A percentile compares a stretch with the other conserved stretches of the same genome.
Evolutionary conservation across 2,329 filamentous ascomycete genomes (phyloP).

Genomic region (Venturia effusa): DNA sequence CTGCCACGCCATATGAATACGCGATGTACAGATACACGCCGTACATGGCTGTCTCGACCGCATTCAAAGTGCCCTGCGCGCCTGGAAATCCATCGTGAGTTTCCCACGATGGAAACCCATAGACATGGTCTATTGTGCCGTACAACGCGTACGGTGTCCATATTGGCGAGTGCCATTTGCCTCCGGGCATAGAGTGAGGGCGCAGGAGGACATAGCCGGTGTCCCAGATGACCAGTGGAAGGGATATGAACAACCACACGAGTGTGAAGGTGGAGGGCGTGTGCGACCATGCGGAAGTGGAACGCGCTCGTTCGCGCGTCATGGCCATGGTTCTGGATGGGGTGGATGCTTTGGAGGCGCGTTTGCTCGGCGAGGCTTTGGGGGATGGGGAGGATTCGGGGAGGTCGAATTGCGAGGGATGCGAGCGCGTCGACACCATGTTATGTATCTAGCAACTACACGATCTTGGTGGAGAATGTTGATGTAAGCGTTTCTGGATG

Average conservation of each 20-base stretch:
- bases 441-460: neutral
- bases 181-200: conserved; percentile 73
- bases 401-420: conserved; percentile 23
- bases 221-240: conserved; percentile 78
- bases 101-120: conserved; percentile 64
- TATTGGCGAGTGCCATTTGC: conserved; percentile 57
- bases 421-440: conserved; percentile 31
- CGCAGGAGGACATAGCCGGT: conserved; percentile 67
- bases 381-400: conserved; percentile 21
- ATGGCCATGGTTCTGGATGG: conserved; percentile 18
- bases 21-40: conserved; percentile 42
- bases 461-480: neutral
- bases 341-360: conserved; percentile 14
- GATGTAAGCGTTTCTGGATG: neutral
- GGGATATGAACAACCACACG: conserved; percentile 61
- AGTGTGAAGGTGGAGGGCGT: conserved; percentile 49
- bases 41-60: conserved; percentile 58
- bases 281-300: conserved; percentile 41
- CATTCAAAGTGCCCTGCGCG: conserved; percentile 61
- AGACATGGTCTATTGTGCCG: conserved; percentile 67
- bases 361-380: conserved; percentile 21
- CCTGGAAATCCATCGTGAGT: conserved; percentile 62
- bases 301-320: conserved; percentile 15
- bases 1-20: conserved; percentile 20
- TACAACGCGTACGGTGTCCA: conserved; percentile 75